Evolutionary conservation across 805 yeast genomes (phyloP).

Genomic region (Jamesozyma hellenica): DNA sequence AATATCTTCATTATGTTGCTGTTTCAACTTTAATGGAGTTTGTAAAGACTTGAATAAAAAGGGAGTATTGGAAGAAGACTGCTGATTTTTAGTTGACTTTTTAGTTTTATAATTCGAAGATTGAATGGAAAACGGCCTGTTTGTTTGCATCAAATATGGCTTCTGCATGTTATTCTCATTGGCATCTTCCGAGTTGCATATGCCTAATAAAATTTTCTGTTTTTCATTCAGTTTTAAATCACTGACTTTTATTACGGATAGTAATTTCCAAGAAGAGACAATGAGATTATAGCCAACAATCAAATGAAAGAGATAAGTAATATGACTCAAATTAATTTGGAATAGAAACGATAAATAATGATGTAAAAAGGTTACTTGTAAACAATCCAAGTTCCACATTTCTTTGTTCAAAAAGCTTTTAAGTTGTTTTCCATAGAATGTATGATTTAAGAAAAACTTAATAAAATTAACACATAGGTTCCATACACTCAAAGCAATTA

Average conservation of each 20-base stretch:
- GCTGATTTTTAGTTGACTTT: background rate
- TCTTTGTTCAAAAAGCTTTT: background rate
- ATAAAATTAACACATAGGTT: slow-evolving; percentile 20
- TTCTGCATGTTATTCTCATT: slow-evolving; percentile 2
- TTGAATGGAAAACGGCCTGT: background rate
- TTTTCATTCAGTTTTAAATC: slow-evolving; percentile 26
- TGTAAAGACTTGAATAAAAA: slow-evolving; percentile 23
- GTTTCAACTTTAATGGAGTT: slow-evolving; percentile 19
- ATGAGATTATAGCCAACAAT: slow-evolving; percentile 26
- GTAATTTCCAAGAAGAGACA: slow-evolving; percentile 25
- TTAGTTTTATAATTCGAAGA: background rate
- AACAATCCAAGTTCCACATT: background rate
- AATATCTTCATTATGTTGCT: background rate
- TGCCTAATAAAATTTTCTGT: slow-evolving; percentile 30
- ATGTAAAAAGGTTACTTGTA: background rate
- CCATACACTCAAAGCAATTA: slow-evolving; percentile 24
- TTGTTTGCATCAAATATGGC: slow-evolving; percentile 11
- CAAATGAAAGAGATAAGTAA: slow-evolving; percentile 20
- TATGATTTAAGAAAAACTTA: slow-evolving; percentile 12
- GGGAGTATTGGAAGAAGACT: slow-evolving; percentile 12
- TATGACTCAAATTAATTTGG: slow-evolving; percentile 10
- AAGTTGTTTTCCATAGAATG: slow-evolving; percentile 7
- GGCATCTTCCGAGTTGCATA: slow-evolving; percentile 4
- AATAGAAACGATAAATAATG: slow-evolving; percentile 6
- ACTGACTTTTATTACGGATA: slow-evolving; percentile 24